Evolutionary conservation across 139 green algal genomes (phyloP).

Genomic region (Chlorella sp.): DNA sequence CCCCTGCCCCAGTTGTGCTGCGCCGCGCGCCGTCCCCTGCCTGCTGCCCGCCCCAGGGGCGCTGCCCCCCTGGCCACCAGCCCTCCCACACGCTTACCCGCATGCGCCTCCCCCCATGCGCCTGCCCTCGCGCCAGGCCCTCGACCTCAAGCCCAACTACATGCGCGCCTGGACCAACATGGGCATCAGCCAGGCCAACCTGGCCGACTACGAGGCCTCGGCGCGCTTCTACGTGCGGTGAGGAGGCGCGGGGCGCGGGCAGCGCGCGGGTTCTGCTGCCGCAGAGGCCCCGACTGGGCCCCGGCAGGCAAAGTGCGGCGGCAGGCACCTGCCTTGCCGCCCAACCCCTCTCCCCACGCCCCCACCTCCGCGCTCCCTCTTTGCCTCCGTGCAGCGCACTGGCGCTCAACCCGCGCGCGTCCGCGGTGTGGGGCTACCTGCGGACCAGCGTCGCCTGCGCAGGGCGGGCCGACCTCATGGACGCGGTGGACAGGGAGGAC

Average conservation of each 20-base stretch:
- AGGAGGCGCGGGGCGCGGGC: neutral
- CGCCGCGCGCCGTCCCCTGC: too few relatives aligned
- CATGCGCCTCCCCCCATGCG: neutral
- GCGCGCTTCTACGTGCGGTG: constrained; percentile 84
- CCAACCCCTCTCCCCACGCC: neutral
- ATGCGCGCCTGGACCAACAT: constrained; percentile 99
- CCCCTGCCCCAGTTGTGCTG: too few relatives aligned
- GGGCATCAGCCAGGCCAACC: constrained; percentile 92
- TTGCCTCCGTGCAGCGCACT: constrained; percentile 59
- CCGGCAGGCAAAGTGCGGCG: neutral
- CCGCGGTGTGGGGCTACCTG: constrained; percentile 95
- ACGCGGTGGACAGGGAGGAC: constrained; percentile 61
- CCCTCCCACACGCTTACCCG: neutral
- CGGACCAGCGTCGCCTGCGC: constrained; percentile 81
- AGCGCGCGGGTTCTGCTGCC: neutral
- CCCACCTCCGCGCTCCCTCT: neutral
- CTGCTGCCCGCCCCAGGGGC: neutral
- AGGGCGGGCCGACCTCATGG: constrained; percentile 67
- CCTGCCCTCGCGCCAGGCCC: constrained; percentile 47
- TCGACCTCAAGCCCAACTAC: constrained; percentile 99
- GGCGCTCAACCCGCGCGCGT: constrained; percentile 77
- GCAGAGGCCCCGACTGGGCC: neutral
- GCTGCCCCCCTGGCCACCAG: neutral
- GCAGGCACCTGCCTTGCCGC: neutral
- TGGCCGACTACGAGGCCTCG: constrained; percentile 84